Conservation (phyloP, 257 asterid genomes). For the Anisodus acutangulus region DNA sequence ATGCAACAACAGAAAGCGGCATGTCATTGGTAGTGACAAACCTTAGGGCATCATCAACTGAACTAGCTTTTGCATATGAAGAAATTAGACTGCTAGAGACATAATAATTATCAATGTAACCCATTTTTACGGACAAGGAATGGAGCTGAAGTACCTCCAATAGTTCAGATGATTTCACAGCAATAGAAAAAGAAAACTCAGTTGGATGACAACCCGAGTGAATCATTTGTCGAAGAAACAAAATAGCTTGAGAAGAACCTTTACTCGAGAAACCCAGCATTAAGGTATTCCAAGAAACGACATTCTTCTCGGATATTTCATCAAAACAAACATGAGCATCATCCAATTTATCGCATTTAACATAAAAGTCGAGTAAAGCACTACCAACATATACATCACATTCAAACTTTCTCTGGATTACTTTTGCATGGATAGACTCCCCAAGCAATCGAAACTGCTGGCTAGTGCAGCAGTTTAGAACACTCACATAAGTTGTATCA, state of each 20-base stretch:
- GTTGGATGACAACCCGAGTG: constrained; percentile 58
- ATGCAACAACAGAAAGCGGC: constrained; percentile 51
- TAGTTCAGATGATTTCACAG: constrained; percentile 51
- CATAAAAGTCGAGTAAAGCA: constrained; percentile 70
- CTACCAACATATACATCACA: constrained; percentile 59
- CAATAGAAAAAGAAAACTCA: constrained; percentile 62
- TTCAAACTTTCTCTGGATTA: constrained; percentile 57
- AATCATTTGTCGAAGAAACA: constrained; percentile 64
- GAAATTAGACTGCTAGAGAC: constrained; percentile 66
- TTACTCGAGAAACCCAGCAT: constrained; percentile 65
- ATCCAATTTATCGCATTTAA: constrained; percentile 53
- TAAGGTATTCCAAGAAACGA: constrained; percentile 80
- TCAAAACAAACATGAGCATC: constrained; percentile 67
- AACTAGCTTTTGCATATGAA: constrained; percentile 64
- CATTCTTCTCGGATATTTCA: constrained; percentile 59
- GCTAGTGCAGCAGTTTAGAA: constrained; percentile 57
- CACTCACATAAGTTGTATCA: constrained; percentile 51
- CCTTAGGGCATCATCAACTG: constrained; percentile 55
- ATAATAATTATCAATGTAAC: constrained; percentile 57
- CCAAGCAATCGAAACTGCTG: constrained; percentile 50
- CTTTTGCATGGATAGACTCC: constrained; percentile 61
- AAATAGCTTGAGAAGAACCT: constrained; percentile 48
- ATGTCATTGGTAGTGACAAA: constrained; percentile 40
- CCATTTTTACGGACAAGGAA: constrained; percentile 61
- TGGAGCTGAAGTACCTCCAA: constrained; percentile 70